These are phyloP conservation scores for Collybia sp. DNA, from an alignment of 768 basidiomycete species.

Conservation along the genomic window DNA sequence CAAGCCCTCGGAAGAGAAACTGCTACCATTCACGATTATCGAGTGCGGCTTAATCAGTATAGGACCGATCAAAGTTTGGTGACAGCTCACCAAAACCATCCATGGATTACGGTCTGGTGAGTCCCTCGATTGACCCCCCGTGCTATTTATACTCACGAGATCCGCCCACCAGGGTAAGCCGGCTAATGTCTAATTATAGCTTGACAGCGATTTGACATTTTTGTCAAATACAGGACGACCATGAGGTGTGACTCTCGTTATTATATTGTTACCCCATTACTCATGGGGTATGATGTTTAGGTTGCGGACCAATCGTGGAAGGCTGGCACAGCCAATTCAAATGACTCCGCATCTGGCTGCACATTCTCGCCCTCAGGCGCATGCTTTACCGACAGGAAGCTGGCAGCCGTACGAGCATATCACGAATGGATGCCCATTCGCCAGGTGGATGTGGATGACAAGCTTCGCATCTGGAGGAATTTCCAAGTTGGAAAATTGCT, in stretches of 20 bases:
- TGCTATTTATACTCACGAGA: background rate
- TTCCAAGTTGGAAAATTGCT: conserved; percentile 62
- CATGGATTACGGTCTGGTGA: conserved; percentile 54
- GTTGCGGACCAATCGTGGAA: conserved; percentile 57
- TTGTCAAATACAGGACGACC: conserved; percentile 37
- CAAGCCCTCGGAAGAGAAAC: conserved; percentile 47
- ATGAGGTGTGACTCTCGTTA: conserved; percentile 29
- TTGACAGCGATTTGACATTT: background rate
- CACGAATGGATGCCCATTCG: conserved; percentile 64
- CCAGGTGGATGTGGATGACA: conserved; percentile 48
- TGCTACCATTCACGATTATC: conserved; percentile 52
- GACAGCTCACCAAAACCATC: conserved; percentile 42
- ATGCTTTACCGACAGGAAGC: conserved; percentile 55
- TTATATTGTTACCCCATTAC: background rate
- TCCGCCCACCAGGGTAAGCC: conserved; percentile 16
- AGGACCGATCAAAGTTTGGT: conserved; percentile 44
- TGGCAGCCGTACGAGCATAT: conserved; percentile 53
- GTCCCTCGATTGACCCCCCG: conserved; percentile 4
- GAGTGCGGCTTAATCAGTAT: conserved; percentile 48
- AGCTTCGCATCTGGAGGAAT: conserved; percentile 57
- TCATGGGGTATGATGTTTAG: conserved; percentile 14
- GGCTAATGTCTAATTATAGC: background rate
- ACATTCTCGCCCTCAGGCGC: conserved; percentile 49
- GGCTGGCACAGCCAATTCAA: conserved; percentile 49
- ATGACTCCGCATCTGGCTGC: conserved; percentile 47